Evolutionary conservation across 164 flowering plant genomes (phyloP).

Genomic region (Sextonia rubra): DNA sequence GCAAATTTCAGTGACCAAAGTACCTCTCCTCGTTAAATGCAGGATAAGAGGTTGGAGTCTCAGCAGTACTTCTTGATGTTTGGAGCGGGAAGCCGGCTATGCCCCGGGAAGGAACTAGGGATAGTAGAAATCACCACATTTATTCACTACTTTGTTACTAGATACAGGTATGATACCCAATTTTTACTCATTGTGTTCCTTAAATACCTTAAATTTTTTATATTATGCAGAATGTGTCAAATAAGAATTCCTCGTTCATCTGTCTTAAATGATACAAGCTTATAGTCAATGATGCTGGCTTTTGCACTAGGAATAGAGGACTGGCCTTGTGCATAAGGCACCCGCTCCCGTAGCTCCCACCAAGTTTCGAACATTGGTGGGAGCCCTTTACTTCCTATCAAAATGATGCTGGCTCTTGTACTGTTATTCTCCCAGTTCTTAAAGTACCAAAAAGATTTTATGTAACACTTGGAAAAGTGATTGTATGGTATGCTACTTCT

Average conservation of each 20-base stretch:
- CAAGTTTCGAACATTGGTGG: too few relatives aligned
- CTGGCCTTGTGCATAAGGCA: too few relatives aligned
- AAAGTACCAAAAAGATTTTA: too few relatives aligned
- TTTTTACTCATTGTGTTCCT: neutral
- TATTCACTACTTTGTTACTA: constrained; percentile 81
- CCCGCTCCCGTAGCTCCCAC: too few relatives aligned
- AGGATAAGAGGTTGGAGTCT: constrained; percentile 64
- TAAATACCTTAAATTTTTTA: neutral
- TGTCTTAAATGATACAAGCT: neutral
- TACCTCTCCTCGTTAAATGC: constrained; percentile 12
- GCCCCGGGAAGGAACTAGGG: constrained; percentile 94
- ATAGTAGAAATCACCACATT: constrained; percentile 65
- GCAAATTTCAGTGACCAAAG: neutral
- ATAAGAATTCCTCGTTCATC: neutral
- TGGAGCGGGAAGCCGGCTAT: constrained; percentile 80
- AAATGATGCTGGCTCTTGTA: neutral
- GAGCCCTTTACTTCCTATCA: too few relatives aligned
- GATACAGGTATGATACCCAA: constrained; percentile 52
- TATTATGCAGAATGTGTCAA: neutral
- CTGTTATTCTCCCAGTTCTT: too few relatives aligned
- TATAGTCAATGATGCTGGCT: neutral
- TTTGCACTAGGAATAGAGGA: too few relatives aligned
- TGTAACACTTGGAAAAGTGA: too few relatives aligned
- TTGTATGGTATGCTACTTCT: too few relatives aligned
- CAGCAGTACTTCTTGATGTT: constrained; percentile 55